Percentiles rank a stretch among this genome's conserved stretches.
Evolutionary conservation across 345 rosid species (phyloP).

Genomic region (Eutrema heterophyllum): DNA sequence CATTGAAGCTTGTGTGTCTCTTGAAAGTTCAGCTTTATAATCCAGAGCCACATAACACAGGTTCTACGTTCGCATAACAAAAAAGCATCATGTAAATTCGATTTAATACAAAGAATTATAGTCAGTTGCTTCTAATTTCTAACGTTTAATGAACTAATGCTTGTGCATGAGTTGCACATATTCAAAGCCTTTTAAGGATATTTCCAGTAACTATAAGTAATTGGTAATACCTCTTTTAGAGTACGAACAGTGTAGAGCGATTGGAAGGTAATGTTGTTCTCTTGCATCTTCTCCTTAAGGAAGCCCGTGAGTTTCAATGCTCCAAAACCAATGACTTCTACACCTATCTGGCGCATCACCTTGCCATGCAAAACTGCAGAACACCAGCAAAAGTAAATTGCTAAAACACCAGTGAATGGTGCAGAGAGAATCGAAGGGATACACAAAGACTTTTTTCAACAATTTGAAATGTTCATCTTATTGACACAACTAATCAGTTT

Average conservation of each 20-base stretch:
- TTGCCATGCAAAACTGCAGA: constrained; percentile 80
- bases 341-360: constrained; percentile 87
- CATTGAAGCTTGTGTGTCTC: constrained; percentile 58
- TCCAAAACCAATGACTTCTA: constrained; percentile 80
- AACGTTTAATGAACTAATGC: not conserved
- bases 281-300: constrained; percentile 78
- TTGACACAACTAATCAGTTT: not conserved
- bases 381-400: constrained; percentile 13
- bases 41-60: constrained; percentile 91
- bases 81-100: constrained; percentile 11
- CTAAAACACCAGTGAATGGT: constrained; percentile 7
- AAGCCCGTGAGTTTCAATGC: constrained; percentile 82
- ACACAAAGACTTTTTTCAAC: not conserved
- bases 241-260: constrained; percentile 80
- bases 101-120: not conserved
- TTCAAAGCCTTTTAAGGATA: not conserved
- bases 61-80: constrained; percentile 41
- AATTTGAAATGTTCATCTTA: not conserved
- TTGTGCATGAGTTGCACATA: constrained; percentile 8
- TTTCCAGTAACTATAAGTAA: not conserved
- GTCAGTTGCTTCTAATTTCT: not conserved
- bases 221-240: constrained; percentile 67
- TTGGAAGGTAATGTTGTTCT: constrained; percentile 57
- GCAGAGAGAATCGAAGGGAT: not conserved
- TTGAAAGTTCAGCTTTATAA: constrained; percentile 59